A percentile compares a stretch with the other conserved stretches of the same genome.
These are phyloP conservation scores for Citropsis articulata DNA, from an alignment of 345 rosid species.

Conservation along the genomic window DNA sequence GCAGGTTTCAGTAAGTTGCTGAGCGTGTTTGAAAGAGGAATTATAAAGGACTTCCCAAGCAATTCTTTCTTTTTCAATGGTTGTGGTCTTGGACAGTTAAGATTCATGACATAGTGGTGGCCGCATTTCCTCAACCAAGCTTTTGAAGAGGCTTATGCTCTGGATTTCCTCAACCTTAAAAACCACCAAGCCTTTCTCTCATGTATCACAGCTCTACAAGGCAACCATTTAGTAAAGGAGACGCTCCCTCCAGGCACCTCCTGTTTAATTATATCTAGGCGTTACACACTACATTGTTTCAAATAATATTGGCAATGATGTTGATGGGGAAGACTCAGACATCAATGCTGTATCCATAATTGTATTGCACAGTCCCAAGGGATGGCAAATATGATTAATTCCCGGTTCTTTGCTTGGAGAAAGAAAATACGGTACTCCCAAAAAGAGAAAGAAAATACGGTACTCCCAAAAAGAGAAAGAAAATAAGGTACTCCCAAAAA, in stretches of 20 bases:
- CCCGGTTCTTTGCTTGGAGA: background rate
- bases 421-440: too few species aligned
- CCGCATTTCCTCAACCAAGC: slow-evolving; percentile 17
- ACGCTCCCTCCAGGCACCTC: slow-evolving; percentile 11
- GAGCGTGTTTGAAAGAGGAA: slow-evolving; percentile 22
- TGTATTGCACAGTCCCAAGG: too few species aligned
- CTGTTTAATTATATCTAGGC: background rate
- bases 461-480: too few species aligned
- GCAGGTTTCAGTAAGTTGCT: too few species aligned
- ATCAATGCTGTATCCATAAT: too few species aligned
- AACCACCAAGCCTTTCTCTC: slow-evolving; percentile 14
- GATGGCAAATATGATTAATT: background rate
- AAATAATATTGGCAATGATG: background rate
- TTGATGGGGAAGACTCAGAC: too few species aligned
- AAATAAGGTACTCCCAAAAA: too few species aligned
- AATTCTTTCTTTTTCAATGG: slow-evolving; percentile 7
- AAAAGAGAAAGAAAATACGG: too few species aligned
- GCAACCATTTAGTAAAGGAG: slow-evolving; percentile 19
- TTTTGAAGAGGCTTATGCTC: slow-evolving; percentile 13
- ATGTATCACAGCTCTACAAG: slow-evolving; percentile 14
- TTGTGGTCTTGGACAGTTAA: slow-evolving; percentile 5
- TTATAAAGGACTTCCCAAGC: slow-evolving; percentile 16
- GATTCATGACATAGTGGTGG: slow-evolving; percentile 19
- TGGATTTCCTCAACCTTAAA: background rate
- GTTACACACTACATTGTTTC: background rate